Base-by-base conservation (phyloP, 2,329 filamentous ascomycete genomes). In the Pseudofabraea citricarpa region DNA sequence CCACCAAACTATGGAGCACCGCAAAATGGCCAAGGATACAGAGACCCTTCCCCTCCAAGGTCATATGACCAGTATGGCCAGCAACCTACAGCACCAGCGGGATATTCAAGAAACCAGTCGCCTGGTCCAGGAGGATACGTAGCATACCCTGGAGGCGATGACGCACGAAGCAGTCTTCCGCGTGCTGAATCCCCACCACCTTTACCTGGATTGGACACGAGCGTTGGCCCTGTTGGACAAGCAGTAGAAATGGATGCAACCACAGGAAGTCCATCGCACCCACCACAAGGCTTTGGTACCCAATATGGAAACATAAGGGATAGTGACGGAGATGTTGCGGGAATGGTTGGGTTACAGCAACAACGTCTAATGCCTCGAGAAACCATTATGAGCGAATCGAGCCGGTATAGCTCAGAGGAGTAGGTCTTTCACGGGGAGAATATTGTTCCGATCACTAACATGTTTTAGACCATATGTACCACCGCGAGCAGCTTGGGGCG, bases 231-330 rank as follows among this genome's bases (percentile, higher is more conserved):
- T 24, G 62, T 81, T 10, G 81, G 81, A 8, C 83, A 84, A 57
- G 81, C 85, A 3, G 77, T 90, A 41, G 89, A 93, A 62, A 90
- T 94, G 87, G 84, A 90, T 60, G 81, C 83, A 24, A 71, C 73
- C n/a, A 71, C 71, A n/a, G 73, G 74, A 29, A 74, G 71, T 42
- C 73, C 74, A 64, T 43, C 66, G 64, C 21, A 50, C 31, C 49
- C 67, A 3, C 68, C 67, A 12, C 56, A 56, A 29, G 67, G 64
- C 12, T 72, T 67, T 49, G 72, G 66, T 5, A n/a, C n/a, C n/a
- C 69, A 72, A 44, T 73, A 70, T 44, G 67, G 62, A 22, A 59
- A 67, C 40, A 61, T 79, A 15, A 68, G 74, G 38, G 83, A 87
- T 41, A 85, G 77, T 52, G 84, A 90, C 57, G 74, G 74, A 1